Conservation (phyloP, 306 rosid species). For the Dicorynia guianensis region DNA sequence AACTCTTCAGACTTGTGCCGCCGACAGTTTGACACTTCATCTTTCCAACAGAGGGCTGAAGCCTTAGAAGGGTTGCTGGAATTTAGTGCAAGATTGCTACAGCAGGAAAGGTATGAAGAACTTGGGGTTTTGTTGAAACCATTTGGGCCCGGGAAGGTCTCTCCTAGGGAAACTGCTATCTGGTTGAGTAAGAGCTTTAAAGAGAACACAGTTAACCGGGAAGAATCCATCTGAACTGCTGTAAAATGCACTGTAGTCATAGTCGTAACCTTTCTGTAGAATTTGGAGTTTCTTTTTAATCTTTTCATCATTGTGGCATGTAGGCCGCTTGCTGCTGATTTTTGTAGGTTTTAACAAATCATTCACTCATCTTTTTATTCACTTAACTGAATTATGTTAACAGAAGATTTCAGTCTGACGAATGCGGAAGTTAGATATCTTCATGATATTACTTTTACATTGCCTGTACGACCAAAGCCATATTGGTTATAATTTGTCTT, state of each 20-base stretch:
- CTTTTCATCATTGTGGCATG: slow-evolving; percentile 37
- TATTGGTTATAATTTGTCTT: slow-evolving; percentile 19
- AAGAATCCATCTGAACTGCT: slow-evolving; percentile 48
- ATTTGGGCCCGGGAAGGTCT: slow-evolving; percentile 94
- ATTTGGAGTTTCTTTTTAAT: slow-evolving; percentile 34
- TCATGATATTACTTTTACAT: slow-evolving; percentile 1
- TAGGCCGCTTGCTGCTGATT: slow-evolving; percentile 49
- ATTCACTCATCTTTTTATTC: slow-evolving; percentile 11
- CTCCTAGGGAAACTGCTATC: slow-evolving; percentile 98
- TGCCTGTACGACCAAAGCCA: slow-evolving; percentile 23
- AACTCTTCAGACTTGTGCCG: slow-evolving; percentile 74
- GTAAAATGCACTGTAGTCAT: slow-evolving; percentile 41
- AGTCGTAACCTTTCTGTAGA: slow-evolving; percentile 39
- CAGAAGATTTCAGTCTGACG: slow-evolving; percentile 32
- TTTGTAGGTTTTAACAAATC: slow-evolving; percentile 46
- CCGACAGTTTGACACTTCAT: slow-evolving; percentile 77
- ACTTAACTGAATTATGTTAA: slow-evolving; percentile 27
- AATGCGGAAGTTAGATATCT: slow-evolving; percentile 33
- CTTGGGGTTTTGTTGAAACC: slow-evolving; percentile 97
- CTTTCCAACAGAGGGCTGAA: slow-evolving; percentile 91
- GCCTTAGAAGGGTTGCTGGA: slow-evolving; percentile 98
- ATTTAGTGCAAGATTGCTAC: slow-evolving; percentile 94
- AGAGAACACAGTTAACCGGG: slow-evolving; percentile 69
- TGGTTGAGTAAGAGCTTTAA: slow-evolving; percentile 98
- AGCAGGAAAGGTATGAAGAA: slow-evolving; percentile 87